Conservation (phyloP, 2,329 filamentous ascomycete genomes). For the Pyrenochaeta sp. region DNA sequence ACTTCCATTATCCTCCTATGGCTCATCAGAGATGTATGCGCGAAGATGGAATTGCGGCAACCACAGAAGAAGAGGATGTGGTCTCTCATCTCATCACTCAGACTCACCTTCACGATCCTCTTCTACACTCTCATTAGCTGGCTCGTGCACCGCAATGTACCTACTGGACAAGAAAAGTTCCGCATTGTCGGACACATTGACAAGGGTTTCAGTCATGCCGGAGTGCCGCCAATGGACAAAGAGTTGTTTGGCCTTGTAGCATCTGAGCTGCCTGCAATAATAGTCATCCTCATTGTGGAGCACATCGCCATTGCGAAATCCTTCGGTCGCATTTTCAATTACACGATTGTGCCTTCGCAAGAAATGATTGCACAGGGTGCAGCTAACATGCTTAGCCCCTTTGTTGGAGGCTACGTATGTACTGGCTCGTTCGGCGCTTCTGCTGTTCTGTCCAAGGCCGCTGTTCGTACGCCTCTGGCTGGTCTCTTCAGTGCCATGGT, state of each 20-base stretch:
- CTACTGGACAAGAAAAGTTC: slow-evolving; percentile 59
- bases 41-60: slow-evolving; percentile 69
- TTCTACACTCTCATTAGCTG: slow-evolving; percentile 90
- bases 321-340: slow-evolving; percentile 91
- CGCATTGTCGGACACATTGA: slow-evolving; percentile 78
- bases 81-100: slow-evolving; percentile 87
- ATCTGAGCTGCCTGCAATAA: slow-evolving; percentile 76
- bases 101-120: slow-evolving; percentile 86
- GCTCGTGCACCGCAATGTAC: slow-evolving; percentile 67
- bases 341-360: slow-evolving; percentile 90
- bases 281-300: slow-evolving; percentile 91
- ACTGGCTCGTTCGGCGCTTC: slow-evolving; percentile 94
- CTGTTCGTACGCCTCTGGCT: slow-evolving; percentile 85
- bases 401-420: slow-evolving; percentile 85
- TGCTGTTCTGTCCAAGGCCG: slow-evolving; percentile 93
- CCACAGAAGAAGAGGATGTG: slow-evolving; percentile 73
- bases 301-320: slow-evolving; percentile 96
- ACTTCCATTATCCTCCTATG: slow-evolving; percentile 82
- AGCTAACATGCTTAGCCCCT: slow-evolving; percentile 84
- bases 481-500: slow-evolving; percentile 84
- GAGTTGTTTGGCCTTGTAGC: slow-evolving; percentile 72
- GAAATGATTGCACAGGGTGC: slow-evolving; percentile 92
- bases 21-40: slow-evolving; percentile 62
- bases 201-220: slow-evolving; percentile 81
- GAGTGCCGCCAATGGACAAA: slow-evolving; percentile 70